These are phyloP conservation scores for Yamadazyma scolyti DNA, from an alignment of 805 yeast species.

Conservation along the genomic window DNA sequence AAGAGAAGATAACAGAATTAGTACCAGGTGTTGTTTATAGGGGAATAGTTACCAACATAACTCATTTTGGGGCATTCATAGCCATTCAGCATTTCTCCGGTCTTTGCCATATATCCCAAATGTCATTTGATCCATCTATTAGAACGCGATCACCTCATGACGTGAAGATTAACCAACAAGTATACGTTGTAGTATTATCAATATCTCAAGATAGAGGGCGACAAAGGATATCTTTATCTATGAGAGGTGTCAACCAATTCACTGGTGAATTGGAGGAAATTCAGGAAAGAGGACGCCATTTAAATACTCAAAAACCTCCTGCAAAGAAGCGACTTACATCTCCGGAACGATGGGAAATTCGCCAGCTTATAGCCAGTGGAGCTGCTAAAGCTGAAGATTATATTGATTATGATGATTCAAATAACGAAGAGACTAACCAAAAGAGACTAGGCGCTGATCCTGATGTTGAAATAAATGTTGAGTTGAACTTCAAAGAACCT, in stretches of 20 bases:
- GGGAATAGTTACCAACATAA: conserved; percentile 60
- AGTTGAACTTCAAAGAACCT: conserved; percentile 67
- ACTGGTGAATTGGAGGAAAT: conserved; percentile 43
- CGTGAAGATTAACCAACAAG: conserved; percentile 53
- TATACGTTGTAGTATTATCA: conserved; percentile 55
- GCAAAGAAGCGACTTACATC: conserved; percentile 57
- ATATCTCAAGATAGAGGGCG: conserved; percentile 36
- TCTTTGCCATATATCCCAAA: conserved; percentile 73
- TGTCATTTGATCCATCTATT: conserved; percentile 40
- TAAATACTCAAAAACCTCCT: conserved; percentile 14
- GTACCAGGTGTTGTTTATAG: conserved; percentile 46
- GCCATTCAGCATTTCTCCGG: conserved; percentile 48
- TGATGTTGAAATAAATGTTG: conserved; percentile 65
- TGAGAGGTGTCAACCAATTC: conserved; percentile 70
- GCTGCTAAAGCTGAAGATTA: conserved; percentile 64
- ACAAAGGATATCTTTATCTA: conserved; percentile 50
- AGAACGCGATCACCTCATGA: conserved; percentile 60
- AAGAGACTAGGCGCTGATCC: too few species aligned
- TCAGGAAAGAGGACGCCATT: too few species aligned
- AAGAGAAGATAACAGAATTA: conserved; percentile 15
- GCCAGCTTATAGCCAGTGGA: conserved; percentile 79
- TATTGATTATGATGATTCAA: conserved; percentile 47
- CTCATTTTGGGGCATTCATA: conserved; percentile 78
- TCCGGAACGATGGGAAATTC: conserved; percentile 88
- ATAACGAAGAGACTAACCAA: conserved; percentile 22